Conservation (phyloP, 305 asterid genomes). For the Fraxinus xanthoxyloides region DNA sequence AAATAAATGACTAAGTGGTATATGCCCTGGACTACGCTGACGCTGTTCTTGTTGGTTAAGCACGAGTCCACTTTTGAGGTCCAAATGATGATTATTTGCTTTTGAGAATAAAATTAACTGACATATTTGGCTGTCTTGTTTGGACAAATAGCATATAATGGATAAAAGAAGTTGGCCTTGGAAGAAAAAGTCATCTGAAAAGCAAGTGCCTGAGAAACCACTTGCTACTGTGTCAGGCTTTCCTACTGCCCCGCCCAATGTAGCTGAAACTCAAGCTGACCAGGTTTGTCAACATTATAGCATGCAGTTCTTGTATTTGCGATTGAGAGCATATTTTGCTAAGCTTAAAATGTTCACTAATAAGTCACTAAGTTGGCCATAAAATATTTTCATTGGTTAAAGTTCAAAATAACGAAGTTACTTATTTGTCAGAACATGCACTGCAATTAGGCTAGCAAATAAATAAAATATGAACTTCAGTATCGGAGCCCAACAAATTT, state of each 20-base stretch:
- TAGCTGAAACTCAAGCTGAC: constrained; percentile 42
- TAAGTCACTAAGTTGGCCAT: background rate
- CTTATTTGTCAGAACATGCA: background rate
- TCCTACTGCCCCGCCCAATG: constrained; percentile 42
- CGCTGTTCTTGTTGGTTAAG: constrained; percentile 2
- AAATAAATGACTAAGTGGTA: background rate
- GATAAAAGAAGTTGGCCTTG: constrained; percentile 96
- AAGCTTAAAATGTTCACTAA: background rate
- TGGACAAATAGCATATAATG: constrained; percentile 46
- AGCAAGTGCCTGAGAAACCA: constrained; percentile 53
- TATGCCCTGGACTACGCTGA: constrained; percentile 8
- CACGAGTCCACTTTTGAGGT: background rate
- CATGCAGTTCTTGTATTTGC: constrained; percentile 15
- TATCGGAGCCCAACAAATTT: background rate
- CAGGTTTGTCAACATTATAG: constrained; percentile 45
- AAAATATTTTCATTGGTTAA: background rate
- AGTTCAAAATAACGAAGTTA: background rate
- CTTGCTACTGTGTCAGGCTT: constrained; percentile 35
- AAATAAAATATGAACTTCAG: background rate
- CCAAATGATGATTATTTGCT: background rate
- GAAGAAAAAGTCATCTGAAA: constrained; percentile 95
- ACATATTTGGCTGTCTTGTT: constrained; percentile 14
- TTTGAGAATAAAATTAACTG: background rate
- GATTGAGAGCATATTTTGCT: background rate
- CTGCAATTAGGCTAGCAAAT: background rate